Percentiles rank a stretch among this genome's conserved stretches.
Conservation (phyloP, 805 yeast genomes). For the Wickerhamiella sorbophila region DNA sequence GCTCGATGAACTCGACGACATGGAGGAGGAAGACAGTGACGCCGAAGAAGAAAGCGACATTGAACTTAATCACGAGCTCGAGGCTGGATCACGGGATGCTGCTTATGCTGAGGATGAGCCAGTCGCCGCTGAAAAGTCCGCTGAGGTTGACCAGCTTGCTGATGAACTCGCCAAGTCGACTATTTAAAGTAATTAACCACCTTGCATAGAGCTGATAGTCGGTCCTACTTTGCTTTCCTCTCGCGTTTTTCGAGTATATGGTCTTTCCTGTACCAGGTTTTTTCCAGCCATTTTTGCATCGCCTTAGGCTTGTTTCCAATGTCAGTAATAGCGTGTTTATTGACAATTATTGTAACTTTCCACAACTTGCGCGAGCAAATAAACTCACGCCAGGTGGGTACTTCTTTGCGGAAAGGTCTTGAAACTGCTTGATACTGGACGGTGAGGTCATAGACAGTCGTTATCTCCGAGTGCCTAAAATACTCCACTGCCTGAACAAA, state of each 20-base stretch:
- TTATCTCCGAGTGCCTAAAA: slow-evolving; percentile 17
- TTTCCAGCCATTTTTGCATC: slow-evolving; percentile 58
- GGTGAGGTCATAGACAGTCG: slow-evolving; percentile 40
- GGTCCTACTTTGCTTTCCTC: background rate
- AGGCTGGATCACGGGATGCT: slow-evolving; percentile 30
- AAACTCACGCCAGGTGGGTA: slow-evolving; percentile 8
- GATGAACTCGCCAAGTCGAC: slow-evolving; percentile 37
- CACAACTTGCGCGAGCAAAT: slow-evolving; percentile 10
- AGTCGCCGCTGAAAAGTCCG: slow-evolving; percentile 27
- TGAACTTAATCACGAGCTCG: slow-evolving; percentile 41
- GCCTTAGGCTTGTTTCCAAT: slow-evolving; percentile 15
- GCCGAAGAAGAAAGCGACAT: slow-evolving; percentile 52
- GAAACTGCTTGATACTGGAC: slow-evolving; percentile 28
- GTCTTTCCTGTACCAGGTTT: slow-evolving; percentile 60
- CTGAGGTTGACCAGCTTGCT: slow-evolving; percentile 43
- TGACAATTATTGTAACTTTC: slow-evolving; percentile 12
- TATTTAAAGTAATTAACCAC: slow-evolving; percentile 1
- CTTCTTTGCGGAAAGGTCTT: slow-evolving; percentile 1
- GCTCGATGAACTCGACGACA: slow-evolving; percentile 84
- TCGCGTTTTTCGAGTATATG: slow-evolving; percentile 24
- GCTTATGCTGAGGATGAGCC: slow-evolving; percentile 28
- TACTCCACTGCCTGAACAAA: slow-evolving; percentile 19
- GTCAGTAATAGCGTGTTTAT: slow-evolving; percentile 4
- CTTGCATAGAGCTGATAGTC: slow-evolving; percentile 25
- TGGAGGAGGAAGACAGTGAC: slow-evolving; percentile 72